phyloP scores from a whole-genome alignment of 2,329 filamentous ascomycete species.

The Fusarium verticillioides region DNA sequence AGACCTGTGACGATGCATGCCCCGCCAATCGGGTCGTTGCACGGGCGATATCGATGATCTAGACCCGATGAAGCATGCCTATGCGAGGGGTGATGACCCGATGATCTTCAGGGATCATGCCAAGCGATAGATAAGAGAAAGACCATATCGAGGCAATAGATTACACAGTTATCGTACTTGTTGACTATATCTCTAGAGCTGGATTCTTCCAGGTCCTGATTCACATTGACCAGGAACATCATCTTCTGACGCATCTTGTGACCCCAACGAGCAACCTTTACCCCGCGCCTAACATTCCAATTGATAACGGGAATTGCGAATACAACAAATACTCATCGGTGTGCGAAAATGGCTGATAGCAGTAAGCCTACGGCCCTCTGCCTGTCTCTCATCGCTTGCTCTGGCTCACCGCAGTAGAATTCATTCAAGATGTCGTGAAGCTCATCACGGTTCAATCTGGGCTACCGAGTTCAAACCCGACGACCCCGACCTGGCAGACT shows the following conservation, averaged over 20 bases:
- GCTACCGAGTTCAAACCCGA: slow-evolving; percentile 21
- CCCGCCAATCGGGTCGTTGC: background rate
- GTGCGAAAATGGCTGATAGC: background rate
- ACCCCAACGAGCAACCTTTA: background rate
- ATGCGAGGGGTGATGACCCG: background rate
- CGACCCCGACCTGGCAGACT: slow-evolving; percentile 20
- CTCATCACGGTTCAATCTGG: slow-evolving; percentile 10
- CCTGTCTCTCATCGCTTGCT: background rate
- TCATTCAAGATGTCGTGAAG: slow-evolving; percentile 8
- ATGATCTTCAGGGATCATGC: background rate
- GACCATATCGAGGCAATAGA: background rate
- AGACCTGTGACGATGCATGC: background rate
- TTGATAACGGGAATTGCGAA: background rate
- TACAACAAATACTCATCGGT: background rate
- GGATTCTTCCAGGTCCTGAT: fast-evolving
- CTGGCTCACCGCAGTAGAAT: background rate
- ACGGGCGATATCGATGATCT: background rate
- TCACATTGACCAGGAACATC: background rate
- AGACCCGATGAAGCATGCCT: background rate
- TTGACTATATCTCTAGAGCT: background rate
- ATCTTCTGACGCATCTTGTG: background rate
- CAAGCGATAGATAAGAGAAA: background rate
- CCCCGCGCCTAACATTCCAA: background rate
- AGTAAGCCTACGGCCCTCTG: background rate
- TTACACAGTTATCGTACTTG: background rate